These are phyloP conservation scores for Helminthosporium solani DNA, from an alignment of 2,329 filamentous ascomycete species.

Conservation along the genomic window DNA sequence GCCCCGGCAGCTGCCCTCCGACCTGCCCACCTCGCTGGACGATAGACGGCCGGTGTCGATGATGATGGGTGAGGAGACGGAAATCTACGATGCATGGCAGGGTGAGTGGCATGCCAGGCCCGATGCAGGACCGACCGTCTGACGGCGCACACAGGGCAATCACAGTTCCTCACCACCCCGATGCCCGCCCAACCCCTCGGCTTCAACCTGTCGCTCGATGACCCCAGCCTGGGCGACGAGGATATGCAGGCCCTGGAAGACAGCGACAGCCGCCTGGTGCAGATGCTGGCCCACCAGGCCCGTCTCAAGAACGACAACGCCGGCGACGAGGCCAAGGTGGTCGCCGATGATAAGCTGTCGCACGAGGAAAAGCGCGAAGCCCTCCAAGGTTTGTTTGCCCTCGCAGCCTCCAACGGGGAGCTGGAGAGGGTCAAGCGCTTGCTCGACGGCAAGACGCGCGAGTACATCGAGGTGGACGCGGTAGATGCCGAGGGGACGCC, in stretches of 20 bases:
- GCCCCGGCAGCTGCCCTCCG: conserved; percentile 65
- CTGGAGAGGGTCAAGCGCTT: conserved; percentile 76
- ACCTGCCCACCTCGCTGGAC: conserved; percentile 88
- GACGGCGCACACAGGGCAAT: conserved; percentile 67
- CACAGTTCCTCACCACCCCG: conserved; percentile 88
- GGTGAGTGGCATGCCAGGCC: conserved; percentile 55
- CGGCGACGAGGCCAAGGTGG: conserved; percentile 75
- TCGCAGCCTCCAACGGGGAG: conserved; percentile 96
- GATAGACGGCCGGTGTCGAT: conserved; percentile 69
- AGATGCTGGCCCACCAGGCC: conserved; percentile 95
- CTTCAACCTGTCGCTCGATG: conserved; percentile 83
- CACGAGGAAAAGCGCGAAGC: conserved; percentile 75
- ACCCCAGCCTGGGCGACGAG: conserved; percentile 71
- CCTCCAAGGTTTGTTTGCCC: conserved; percentile 84
- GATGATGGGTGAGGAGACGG: conserved; percentile 76
- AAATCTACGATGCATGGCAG: conserved; percentile 99
- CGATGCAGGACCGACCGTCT: conserved; percentile 6
- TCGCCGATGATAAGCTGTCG: conserved; percentile 70
- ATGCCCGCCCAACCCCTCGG: conserved; percentile 79
- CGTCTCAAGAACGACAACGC: conserved; percentile 71
- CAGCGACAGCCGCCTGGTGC: conserved; percentile 84
- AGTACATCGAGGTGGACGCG: conserved; percentile 80
- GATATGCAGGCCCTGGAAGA: conserved; percentile 62
- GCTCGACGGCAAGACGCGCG: conserved; percentile 69
- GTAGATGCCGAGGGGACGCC: conserved; percentile 93